Base-by-base conservation (phyloP, 2,329 filamentous ascomycete species). In the Pseudogymnoascus sp. region DNA sequence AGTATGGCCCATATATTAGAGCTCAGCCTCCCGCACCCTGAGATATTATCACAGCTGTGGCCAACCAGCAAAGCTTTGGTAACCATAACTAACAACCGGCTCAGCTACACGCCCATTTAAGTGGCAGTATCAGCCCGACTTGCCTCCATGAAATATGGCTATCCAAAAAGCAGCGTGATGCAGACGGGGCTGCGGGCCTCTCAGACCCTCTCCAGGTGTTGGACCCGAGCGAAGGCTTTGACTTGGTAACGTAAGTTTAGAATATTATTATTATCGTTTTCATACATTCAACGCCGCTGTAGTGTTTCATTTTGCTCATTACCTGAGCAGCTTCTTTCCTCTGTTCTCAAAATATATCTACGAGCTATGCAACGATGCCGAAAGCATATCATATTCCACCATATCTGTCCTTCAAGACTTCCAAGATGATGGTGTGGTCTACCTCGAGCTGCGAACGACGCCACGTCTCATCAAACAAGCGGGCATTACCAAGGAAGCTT, bases 281-380 rank as follows among this genome's bases (percentile, higher is more conserved):
- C 16, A 16, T 16, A 16, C 16, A 16, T 16, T 16, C 16, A 16
- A 16, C 16, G 16, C 16, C 16, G 16, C 16, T 16, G 16, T 16
- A 16, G 16, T 16, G 16, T 64, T 49, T 65, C 59, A 65, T 61
- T 63, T 64, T 62, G 25, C 64, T 61, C 66, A 63, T 25, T 59
- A 25, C n/a, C 8, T 14, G 40, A 42, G 66, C 49, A 88, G 88
- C 42, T 91, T 92, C 81, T 92, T 93, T 71, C 86, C 86, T 1
- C 80, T 92, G 14, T 93, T 93, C 76, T 88, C 86, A 25, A 87
- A 82, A 46, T 91, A 91, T 73, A 93, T 93, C 68, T 93, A 95
- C 76, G 81, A 83, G 64, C 85, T 96, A 37, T 82, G 89, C 75
- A 85, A 84, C 69, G 84, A 89, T 69, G 74, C 80, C 9, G 74